Evolutionary conservation across 768 basidiomycete species (phyloP), one percentile per base, ranked within the genome.

Genomic region (Calocera viscosa): DNA sequence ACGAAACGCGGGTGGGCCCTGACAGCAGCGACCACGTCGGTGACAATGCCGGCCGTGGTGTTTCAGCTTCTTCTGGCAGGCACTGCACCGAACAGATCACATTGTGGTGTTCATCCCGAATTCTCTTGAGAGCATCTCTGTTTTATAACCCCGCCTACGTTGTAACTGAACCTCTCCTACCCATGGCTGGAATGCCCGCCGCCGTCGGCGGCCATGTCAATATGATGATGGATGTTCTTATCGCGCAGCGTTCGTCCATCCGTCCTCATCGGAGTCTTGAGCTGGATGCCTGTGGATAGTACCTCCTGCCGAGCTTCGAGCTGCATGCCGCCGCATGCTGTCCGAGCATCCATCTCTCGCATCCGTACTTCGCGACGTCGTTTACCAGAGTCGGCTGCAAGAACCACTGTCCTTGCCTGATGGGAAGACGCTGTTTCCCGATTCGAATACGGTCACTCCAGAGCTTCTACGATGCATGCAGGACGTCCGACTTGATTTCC

Each of bases 141-240:
- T 38, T 14, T 38, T 14, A 38, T 38, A 5, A 14, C 14, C 7
- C 35, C 7, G 35, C 35, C 19, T 47, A 47, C 43, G 19, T 24
- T 47, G 19, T 8, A 5, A 7, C 5, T 47, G 5, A 19, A 47
- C 19, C 7, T 19, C 43, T 47, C 19, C 8, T 47, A 47, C 16
- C 39, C 5, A 47, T 47, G 43, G 43, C 24, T 47, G 8, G 19
- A 24, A 47, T 19, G 16, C 3, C 43, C 24, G 43, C 53, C 10
- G 53, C 53, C 10, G 53, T 60, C 10, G 53, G 53, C 53, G 53
- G 53, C 19, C 53, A 60, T 60, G 53, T 60, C 14, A 60, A 60
- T 26, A 60, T 60, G 53, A 60, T 60, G 53, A 32, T 60, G 24
- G 53, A 60, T 32, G 53, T 60, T 30, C 53, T 60, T 32, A 60